Evolutionary conservation across 805 yeast genomes (phyloP), one percentile per base, ranked within the genome.

Genomic region (Wickerhamiella spandovensis): DNA sequence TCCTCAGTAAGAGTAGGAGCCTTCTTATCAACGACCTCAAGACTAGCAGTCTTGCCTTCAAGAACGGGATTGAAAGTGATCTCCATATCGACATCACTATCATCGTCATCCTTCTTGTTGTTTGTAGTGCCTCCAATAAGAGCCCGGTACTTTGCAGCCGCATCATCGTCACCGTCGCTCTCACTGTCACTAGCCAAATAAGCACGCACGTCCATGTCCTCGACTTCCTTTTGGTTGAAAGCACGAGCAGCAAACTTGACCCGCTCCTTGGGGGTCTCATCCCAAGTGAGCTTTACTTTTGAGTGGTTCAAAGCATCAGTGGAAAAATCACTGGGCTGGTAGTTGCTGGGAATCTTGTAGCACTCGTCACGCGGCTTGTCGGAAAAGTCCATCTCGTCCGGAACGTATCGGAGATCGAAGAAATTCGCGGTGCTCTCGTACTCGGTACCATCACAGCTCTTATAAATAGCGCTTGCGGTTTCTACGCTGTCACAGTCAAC

Each of bases 271-370:
- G 98, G 97, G 0, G 97, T 94, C 68, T 90, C 97, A 66, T 92
- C 98, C 98, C 98, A 92, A 0, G 97, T 89, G 57, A 92, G 73
- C 65, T 86, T 89, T 47, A 92, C 98, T 61, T 89, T 92, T 15
- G 97, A 89, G 63, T 88, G 95, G 64, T 92, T 96, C 53, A 92
- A 72, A 0, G 98, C 98, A 67, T 86, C 97, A 3, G 98, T 92
- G 28, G 85, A 84, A 65, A 92, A 92, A 9, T 74, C 72, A 49
- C 72, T 72, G 18, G 98, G 98, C 57, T 78, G 81, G 66, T 92
- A 92, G 46, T 76, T 77, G 2, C 79, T 67, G 6, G 97, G 95
- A 8, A 88, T 69, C 54, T 77, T 76, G 21, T 70, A 67, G 67
- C 97, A 86, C 30, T 64, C 62, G 59, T 92, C 97, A 57, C 78